Conservation (phyloP, 2,329 filamentous ascomycete genomes). For the Ustulina deusta region DNA sequence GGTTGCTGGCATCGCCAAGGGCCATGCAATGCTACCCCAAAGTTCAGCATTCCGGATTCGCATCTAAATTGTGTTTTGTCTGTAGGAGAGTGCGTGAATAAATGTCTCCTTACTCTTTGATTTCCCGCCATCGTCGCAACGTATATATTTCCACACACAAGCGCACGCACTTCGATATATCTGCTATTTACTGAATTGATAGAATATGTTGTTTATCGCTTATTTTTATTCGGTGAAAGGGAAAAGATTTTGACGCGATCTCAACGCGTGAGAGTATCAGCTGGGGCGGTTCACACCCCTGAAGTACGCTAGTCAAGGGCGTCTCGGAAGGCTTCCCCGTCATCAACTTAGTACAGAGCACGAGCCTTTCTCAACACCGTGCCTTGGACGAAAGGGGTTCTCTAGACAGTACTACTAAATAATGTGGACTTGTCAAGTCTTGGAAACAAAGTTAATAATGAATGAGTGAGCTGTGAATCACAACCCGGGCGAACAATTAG, state of each 20-base stretch:
- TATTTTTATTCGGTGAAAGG: background rate
- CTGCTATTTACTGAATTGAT: background rate
- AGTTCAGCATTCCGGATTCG: conserved; percentile 3
- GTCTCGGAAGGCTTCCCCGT: conserved; percentile 15
- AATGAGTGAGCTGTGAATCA: background rate
- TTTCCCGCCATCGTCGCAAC: conserved; percentile 7
- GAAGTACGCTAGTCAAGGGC: conserved; percentile 6
- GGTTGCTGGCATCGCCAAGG: conserved; percentile 21
- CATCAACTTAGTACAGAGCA: background rate
- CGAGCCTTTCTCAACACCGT: conserved; percentile 10
- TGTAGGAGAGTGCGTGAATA: background rate
- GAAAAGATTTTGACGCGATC: background rate
- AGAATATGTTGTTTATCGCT: background rate
- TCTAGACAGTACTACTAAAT: background rate
- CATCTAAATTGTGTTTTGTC: background rate
- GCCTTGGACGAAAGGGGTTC: background rate
- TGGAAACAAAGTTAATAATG: background rate
- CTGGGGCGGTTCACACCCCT: conserved; percentile 11
- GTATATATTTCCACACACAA: background rate
- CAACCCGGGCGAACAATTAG: background rate
- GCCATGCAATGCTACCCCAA: conserved; percentile 1
- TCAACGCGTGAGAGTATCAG: conserved; percentile 1
- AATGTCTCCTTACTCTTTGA: conserved; percentile 12
- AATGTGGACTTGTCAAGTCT: background rate
- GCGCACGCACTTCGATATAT: background rate